These are phyloP conservation scores for Colletotrichum phormii DNA, from an alignment of 2,329 filamentous ascomycete species.

Conservation along the genomic window DNA sequence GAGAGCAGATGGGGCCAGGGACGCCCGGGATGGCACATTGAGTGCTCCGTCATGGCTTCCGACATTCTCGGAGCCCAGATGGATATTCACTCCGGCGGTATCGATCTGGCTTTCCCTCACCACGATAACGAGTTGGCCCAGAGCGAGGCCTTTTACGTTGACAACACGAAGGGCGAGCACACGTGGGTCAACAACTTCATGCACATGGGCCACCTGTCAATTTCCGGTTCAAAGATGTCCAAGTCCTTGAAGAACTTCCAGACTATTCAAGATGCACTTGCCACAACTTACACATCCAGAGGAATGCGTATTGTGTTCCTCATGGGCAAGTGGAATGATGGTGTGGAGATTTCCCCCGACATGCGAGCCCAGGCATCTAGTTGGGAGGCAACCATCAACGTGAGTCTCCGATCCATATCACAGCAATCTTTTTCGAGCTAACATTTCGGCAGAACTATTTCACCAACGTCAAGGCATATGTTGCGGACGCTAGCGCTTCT, in stretches of 20 bases:
- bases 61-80: slow-evolving; percentile 86
- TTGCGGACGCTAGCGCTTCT: slow-evolving; percentile 56
- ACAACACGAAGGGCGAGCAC: slow-evolving; percentile 62
- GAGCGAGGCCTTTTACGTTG: slow-evolving; percentile 84
- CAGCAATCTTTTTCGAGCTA: slow-evolving; percentile 14
- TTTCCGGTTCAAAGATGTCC: slow-evolving; percentile 94
- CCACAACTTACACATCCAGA: slow-evolving; percentile 77
- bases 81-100: slow-evolving; percentile 93
- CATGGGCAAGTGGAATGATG: slow-evolving; percentile 89
- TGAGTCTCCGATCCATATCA: slow-evolving; percentile 45
- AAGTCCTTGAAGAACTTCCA: slow-evolving; percentile 97
- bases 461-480: slow-evolving; percentile 65
- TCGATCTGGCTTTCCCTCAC: slow-evolving; percentile 91
- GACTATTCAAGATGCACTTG: slow-evolving; percentile 86
- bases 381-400: slow-evolving; percentile 84
- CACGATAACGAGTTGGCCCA: slow-evolving; percentile 94
- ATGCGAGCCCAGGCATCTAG: slow-evolving; percentile 78
- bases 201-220: slow-evolving; percentile 89
- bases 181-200: slow-evolving; percentile 97
- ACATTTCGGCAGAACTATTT: slow-evolving; percentile 64
- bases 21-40: slow-evolving; percentile 95
- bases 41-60: slow-evolving; percentile 96
- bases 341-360: slow-evolving; percentile 89
- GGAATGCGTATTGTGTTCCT: slow-evolving; percentile 88
- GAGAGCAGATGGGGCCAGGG: slow-evolving; percentile 88